Base-by-base conservation (phyloP, 2,329 filamentous ascomycete genomes). In the Shiraia sp. region DNA sequence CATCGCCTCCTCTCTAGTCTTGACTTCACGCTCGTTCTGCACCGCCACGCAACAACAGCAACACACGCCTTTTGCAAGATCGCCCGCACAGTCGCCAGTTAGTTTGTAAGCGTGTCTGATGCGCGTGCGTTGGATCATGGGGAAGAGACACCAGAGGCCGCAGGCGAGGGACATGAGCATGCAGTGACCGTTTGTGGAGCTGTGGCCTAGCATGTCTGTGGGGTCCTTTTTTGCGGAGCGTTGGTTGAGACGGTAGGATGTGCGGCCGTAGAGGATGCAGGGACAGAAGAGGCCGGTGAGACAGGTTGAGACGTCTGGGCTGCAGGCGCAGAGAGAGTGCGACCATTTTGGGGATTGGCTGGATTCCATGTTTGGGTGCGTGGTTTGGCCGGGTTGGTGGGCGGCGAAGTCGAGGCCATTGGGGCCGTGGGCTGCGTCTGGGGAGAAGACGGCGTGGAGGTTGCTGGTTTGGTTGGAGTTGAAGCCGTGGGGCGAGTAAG, bases 1-100 rank as follows among this genome's bases (percentile, higher is more conserved):
- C 30, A 48, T 51, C 23, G 49, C 59, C 47, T 81, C 71, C 53
- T 77, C 73, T 37, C 75, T 59, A 9, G 59, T 61, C 35, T 63
- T 61, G 4, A 77, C 59, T 50, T 77, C 75, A 24, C 71, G 61
- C 55, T 77, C 75, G 46, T 72, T 71, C 51, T 75, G 71, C 37
- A 75, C 68, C 1, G 67, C 58, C 8, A 66, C 61, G 42, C 74
- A 76, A 33, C 65, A 67, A 10, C 65, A 66, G 49, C 73, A 76
- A 44, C 70, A 75, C 17, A 63, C 68, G 1, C 62, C 57, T 15
- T 59, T 56, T 0, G 66, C 40, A 12, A 67, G 42, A 49, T 77
- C 74, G 4, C 59, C 47, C 0, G 47, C 49, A 14, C 67, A 33
- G 7, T 54, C 63, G 2, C 74, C 74, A 17, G 63, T 46, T 1